Conservation (phyloP, 108 stramenopile genomes). For the Discostella stelligeroides region DNA sequence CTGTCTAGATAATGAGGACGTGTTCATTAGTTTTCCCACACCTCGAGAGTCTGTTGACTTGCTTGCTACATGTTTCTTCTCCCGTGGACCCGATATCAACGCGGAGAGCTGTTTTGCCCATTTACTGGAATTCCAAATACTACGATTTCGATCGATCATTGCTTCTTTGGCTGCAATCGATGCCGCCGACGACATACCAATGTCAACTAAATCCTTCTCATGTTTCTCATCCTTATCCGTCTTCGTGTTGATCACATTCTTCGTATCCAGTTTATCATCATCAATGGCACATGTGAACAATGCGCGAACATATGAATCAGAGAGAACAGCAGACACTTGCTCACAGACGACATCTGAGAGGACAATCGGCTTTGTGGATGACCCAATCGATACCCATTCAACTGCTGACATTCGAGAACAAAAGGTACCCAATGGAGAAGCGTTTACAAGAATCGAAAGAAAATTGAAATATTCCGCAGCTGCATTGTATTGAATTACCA, state of each 20-base stretch:
- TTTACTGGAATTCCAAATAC: conserved; percentile 77
- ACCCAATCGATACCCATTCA: conserved; percentile 80
- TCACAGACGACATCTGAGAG: conserved; percentile 71
- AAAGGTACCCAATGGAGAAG: conserved; percentile 76
- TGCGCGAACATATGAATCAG: conserved; percentile 67
- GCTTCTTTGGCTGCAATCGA: conserved; percentile 83
- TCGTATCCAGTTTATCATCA: too few species aligned
- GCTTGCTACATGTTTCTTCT: conserved; percentile 20
- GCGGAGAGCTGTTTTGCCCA: conserved; percentile 74
- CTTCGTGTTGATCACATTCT: conserved; percentile 57
- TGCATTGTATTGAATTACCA: conserved; percentile 48
- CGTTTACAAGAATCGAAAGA: conserved; percentile 66
- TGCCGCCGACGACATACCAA: conserved; percentile 54
- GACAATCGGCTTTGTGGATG: conserved; percentile 71
- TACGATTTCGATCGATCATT: conserved; percentile 66
- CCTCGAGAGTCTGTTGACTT: conserved; percentile 35
- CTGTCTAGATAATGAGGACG: conserved; percentile 63
- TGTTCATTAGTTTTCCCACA: conserved; percentile 58
- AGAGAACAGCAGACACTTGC: conserved; percentile 66
- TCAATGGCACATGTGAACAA: conserved; percentile 70
- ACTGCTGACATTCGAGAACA: conserved; percentile 68
- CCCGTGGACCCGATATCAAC: conserved; percentile 36
- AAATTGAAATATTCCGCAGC: conserved; percentile 68
- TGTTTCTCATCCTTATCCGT: conserved; percentile 76
- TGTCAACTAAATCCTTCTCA: conserved; percentile 67